Conservation (phyloP, 2,329 filamentous ascomycete species). For the Trichoderma breve region DNA sequence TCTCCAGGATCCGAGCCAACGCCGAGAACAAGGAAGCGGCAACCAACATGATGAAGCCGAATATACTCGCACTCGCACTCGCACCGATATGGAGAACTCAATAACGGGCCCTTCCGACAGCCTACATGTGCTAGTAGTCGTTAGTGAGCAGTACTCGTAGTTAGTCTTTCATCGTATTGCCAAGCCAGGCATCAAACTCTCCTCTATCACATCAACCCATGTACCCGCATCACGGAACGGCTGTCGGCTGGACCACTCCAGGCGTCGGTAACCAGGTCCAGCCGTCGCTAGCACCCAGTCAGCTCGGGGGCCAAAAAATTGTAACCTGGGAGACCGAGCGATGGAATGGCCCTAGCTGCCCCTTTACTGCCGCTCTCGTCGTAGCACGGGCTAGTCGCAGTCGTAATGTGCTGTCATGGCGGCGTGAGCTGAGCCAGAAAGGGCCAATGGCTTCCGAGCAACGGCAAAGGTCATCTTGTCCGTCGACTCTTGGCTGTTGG, state of each 20-base stretch:
- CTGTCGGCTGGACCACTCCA: conserved; percentile 10
- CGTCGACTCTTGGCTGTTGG: neutral
- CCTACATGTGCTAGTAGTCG: neutral
- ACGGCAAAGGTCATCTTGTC: neutral
- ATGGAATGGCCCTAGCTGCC: conserved; percentile 3
- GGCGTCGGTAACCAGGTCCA: neutral
- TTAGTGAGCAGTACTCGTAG: neutral
- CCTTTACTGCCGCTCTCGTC: conserved; percentile 9
- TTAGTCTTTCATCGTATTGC: neutral
- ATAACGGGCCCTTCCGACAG: neutral
- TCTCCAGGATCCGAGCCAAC: neutral
- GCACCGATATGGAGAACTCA: neutral
- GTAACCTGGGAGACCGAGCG: neutral
- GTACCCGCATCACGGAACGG: neutral
- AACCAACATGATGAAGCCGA: neutral
- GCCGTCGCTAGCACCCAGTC: neutral
- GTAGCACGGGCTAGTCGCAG: neutral
- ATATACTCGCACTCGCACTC: neutral
- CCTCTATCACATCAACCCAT: neutral
- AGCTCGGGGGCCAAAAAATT: conserved; percentile 14
- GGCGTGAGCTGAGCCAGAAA: conserved; percentile 10
- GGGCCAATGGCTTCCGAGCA: conserved; percentile 3
- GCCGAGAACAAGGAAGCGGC: neutral
- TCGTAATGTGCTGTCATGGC: conserved; percentile 3
- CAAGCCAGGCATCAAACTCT: neutral